These are phyloP conservation scores for Apiotrichum montevideense DNA, from an alignment of 1,284 basidiomycete species.

Conservation along the genomic window DNA sequence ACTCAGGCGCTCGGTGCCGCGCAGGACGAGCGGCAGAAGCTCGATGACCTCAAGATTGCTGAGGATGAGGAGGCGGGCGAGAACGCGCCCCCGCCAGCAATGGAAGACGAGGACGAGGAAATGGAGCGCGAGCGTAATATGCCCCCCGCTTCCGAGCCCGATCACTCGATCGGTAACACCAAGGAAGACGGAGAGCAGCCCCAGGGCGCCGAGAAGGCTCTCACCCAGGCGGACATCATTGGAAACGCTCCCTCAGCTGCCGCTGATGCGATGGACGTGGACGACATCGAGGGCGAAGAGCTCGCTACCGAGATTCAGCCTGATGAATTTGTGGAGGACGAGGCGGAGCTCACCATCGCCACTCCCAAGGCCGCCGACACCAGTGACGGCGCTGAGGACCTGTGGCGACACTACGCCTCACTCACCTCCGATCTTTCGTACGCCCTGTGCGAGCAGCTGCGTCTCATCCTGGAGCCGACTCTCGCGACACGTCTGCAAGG, in stretches of 20 bases:
- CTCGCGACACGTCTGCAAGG: constrained; percentile 89
- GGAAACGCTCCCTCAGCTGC: constrained; percentile 18
- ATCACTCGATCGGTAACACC: constrained; percentile 18
- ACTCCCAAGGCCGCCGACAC: constrained; percentile 26
- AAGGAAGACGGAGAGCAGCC: constrained; percentile 18
- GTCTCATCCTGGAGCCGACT: constrained; percentile 93
- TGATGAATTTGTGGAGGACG: constrained; percentile 30
- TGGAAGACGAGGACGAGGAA: constrained; percentile 23
- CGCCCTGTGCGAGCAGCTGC: constrained; percentile 88
- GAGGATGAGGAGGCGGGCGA: constrained; percentile 51
- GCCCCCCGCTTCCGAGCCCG: constrained; percentile 10
- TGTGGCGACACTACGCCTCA: constrained; percentile 87
- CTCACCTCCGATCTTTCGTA: constrained; percentile 88
- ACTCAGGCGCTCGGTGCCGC: constrained; percentile 89
- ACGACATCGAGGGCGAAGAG: constrained; percentile 38
- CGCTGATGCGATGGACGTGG: constrained; percentile 34
- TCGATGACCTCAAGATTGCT: constrained; percentile 70
- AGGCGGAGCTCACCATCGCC: constrained; percentile 59
- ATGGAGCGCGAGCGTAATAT: not conserved
- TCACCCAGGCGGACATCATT: constrained; percentile 44
- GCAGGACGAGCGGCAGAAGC: constrained; percentile 68
- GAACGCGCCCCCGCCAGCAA: constrained; percentile 6
- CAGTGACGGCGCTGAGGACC: constrained; percentile 54
- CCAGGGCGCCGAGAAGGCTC: constrained; percentile 41
- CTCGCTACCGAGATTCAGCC: constrained; percentile 25